phyloP scores from a whole-genome alignment of 495 filamentous ascomycete species.

The Oidiodendron maius region DNA sequence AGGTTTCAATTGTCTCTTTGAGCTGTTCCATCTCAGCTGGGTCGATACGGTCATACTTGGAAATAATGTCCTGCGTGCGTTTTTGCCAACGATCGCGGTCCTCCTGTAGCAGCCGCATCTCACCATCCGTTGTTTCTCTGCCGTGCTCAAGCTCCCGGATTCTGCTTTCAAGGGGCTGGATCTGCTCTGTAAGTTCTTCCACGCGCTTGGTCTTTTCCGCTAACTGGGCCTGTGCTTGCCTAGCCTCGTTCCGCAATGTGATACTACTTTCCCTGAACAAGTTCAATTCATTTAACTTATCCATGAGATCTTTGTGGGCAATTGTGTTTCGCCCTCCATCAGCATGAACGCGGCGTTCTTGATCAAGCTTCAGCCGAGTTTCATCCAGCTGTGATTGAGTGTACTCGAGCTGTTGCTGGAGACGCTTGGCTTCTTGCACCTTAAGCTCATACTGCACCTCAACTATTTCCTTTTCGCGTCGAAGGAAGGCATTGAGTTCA shows the following conservation, averaged over 20 bases:
- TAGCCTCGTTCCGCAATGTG: constrained; percentile 77
- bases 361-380: constrained; percentile 73
- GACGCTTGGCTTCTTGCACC: constrained; percentile 73
- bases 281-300: constrained; percentile 91
- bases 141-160: constrained; percentile 77
- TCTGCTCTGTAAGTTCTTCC: constrained; percentile 64
- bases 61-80: constrained; percentile 86
- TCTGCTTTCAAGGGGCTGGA: constrained; percentile 75
- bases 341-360: constrained; percentile 73
- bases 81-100: constrained; percentile 91
- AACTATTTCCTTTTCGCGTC: constrained; percentile 96
- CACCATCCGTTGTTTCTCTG: constrained; percentile 71
- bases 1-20: constrained; percentile 54
- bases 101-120: constrained; percentile 77
- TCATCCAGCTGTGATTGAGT: constrained; percentile 82
- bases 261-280: constrained; percentile 88
- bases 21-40: constrained; percentile 84
- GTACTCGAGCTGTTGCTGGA: constrained; percentile 87
- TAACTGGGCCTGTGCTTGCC: constrained; percentile 68
- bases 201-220: constrained; percentile 67
- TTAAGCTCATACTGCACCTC: constrained; percentile 91
- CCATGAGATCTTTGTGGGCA: constrained; percentile 82
- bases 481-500: constrained; percentile 82
- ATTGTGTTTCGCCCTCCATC: constrained; percentile 63
- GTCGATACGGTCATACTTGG: constrained; percentile 92